Evolutionary conservation across 306 rosid genomes (phyloP), one percentile per base, ranked within the genome.

Genomic region (Crotalaria pallida): DNA sequence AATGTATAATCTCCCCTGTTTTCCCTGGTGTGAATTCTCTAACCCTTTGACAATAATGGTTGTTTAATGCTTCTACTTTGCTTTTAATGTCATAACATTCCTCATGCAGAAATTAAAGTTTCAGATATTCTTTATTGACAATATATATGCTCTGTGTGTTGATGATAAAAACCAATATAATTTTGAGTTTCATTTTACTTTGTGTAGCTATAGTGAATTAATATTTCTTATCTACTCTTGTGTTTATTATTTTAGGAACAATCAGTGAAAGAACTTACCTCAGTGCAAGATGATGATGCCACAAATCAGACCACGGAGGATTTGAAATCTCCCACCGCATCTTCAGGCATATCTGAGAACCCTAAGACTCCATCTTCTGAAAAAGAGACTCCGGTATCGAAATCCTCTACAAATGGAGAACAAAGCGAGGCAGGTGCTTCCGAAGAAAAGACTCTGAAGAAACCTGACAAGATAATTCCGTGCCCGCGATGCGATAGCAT

Each of bases 401-500:
- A 86, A 86, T 69, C 85, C 58, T 61, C 87, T 5, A 84, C 80
- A 64, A 79, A 76, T 5, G 96, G 75, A 78, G 92, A 89, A 41
- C 88, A 86, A 51, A 82, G 90, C 26, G 87, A 90, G 43, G 71
- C 81, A 7, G 75, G 87, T 71, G 66, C 26, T 56, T 80, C 87
- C 1, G 80, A 90, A 71, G 94, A 87, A 3, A 85, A 84, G 61
- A 76, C 92, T 23, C 76, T 38, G 5, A 94, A 90, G 81, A 90
- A 90, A 77, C 96, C 98, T 1, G 96, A 90, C 83, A 87, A 90
- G 80, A 55, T 90, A 51, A 80, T 88, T 47, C 92, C 91, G 1
- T 94, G 98, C 65, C 98, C 97, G 1, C 83, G 98, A 38, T 94
- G 98, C 80, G 82, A 85, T 62, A 94, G 98, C 83, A 90, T 75